phyloP scores from a whole-genome alignment of 140 eudicot species.

The Senecio squalidus region DNA sequence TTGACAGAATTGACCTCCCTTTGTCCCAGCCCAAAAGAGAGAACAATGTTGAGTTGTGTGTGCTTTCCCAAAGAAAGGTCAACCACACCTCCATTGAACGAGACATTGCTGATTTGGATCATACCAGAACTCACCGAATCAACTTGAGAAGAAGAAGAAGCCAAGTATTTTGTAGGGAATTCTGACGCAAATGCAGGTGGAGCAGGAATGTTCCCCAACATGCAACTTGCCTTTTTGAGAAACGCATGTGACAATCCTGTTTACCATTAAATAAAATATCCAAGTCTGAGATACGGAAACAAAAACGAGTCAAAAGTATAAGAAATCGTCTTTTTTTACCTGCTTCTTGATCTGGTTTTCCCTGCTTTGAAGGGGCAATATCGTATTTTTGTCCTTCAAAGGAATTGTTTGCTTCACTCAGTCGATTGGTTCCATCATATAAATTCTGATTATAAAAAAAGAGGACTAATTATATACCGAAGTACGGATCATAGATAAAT shows the following conservation, averaged over 20 bases:
- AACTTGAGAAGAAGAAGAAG: constrained; percentile 43
- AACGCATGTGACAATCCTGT: constrained; percentile 53
- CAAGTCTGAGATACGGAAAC: background rate
- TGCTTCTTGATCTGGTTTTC: constrained; percentile 19
- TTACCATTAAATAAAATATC: constrained; percentile 1
- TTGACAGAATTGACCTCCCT: constrained; percentile 7
- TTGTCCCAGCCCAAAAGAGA: constrained; percentile 47
- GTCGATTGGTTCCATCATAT: constrained; percentile 22
- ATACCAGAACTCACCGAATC: constrained; percentile 62
- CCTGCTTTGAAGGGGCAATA: constrained; percentile 37
- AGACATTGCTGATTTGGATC: constrained; percentile 44
- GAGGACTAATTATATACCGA: background rate
- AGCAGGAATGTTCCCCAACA: constrained; percentile 64
- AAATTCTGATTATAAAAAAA: constrained; percentile 21
- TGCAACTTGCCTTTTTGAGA: constrained; percentile 54
- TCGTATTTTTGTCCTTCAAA: constrained; percentile 13
- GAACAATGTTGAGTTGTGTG: constrained; percentile 46
- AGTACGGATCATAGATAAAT: background rate
- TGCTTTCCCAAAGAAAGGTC: constrained; percentile 48
- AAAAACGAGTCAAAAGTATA: background rate
- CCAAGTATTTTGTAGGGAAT: constrained; percentile 59
- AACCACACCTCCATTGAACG: constrained; percentile 34
- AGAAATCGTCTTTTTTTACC: constrained; percentile 21
- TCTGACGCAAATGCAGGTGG: constrained; percentile 94
- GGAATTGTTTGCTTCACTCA: constrained; percentile 20